Percentiles rank a stretch among this genome's conserved stretches.
These are phyloP conservation scores for Candida endomychidarum DNA, from an alignment of 805 yeast genomes.

Conservation along the genomic window DNA sequence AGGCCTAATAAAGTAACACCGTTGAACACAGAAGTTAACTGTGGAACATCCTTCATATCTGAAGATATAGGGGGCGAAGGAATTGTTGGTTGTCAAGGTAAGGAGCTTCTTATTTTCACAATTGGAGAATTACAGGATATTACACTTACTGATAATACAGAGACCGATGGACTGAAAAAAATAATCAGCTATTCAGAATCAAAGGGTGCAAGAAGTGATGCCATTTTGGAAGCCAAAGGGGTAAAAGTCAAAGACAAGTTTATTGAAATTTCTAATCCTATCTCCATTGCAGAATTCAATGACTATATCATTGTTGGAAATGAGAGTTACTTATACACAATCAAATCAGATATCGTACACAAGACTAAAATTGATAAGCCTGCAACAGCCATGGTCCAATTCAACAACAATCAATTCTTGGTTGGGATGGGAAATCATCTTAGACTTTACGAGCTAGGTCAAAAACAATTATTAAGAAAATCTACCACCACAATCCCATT, in stretches of 20 bases:
- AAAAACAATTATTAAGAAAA: conserved; percentile 73
- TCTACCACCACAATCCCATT: conserved; percentile 48
- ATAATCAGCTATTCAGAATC: background rate
- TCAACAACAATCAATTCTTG: conserved; percentile 53
- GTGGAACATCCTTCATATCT: conserved; percentile 56
- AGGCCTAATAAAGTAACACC: conserved; percentile 43
- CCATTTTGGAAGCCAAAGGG: conserved; percentile 1
- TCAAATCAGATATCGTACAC: conserved; percentile 47
- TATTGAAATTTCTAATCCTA: conserved; percentile 40
- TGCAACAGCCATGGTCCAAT: conserved; percentile 50
- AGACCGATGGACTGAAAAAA: background rate
- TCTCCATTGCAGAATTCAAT: conserved; percentile 37
- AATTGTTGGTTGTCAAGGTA: conserved; percentile 58
- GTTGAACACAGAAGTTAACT: conserved; percentile 38
- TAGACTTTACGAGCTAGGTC: conserved; percentile 70
- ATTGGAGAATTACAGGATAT: conserved; percentile 45
- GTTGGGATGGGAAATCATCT: conserved; percentile 56
- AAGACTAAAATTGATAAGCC: conserved; percentile 53
- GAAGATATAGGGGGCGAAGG: conserved; percentile 64
- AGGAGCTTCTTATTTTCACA: conserved; percentile 54
- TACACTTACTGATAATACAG: conserved; percentile 27
- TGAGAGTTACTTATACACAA: conserved; percentile 31
- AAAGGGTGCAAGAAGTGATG: background rate
- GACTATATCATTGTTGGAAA: conserved; percentile 50
- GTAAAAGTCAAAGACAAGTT: conserved; percentile 28